These are phyloP conservation scores for Trypanosoma rangeli DNA, from an alignment of 208 protist genomes.

Conservation along the genomic window DNA sequence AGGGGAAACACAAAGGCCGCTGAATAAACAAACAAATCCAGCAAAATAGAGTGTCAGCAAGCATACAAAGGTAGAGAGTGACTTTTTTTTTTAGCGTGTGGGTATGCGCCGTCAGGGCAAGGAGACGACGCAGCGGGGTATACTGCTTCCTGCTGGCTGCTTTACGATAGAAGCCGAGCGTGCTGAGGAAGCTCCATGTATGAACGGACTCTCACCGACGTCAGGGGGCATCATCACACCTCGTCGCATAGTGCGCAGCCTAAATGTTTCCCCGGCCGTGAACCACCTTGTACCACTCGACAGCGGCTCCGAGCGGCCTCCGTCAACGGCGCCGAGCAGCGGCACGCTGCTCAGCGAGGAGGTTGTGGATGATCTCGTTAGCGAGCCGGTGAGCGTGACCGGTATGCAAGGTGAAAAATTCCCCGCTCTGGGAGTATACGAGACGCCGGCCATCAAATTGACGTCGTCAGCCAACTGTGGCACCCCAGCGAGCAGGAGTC, in stretches of 20 bases:
- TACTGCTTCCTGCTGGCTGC: background rate
- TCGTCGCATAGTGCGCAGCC: slow-evolving; percentile 58
- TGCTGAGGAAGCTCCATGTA: background rate
- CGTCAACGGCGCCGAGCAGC: slow-evolving; percentile 32
- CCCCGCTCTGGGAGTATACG: background rate
- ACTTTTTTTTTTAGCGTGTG: background rate
- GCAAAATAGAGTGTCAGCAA: no score
- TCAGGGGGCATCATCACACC: slow-evolving; percentile 28
- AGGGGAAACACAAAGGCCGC: no score
- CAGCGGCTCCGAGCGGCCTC: slow-evolving; percentile 21
- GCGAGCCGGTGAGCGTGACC: slow-evolving; percentile 47
- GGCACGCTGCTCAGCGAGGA: slow-evolving; percentile 52
- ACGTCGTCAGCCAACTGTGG: slow-evolving; percentile 7
- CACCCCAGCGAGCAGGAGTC: background rate
- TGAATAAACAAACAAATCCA: no score
- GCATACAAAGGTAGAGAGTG: no score
- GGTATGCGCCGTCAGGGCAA: slow-evolving; percentile 14
- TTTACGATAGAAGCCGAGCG: slow-evolving; percentile 8
- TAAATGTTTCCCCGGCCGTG: slow-evolving; percentile 38
- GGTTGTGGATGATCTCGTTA: slow-evolving; percentile 54
- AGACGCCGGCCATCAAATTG: slow-evolving; percentile 32
- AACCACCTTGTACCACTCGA: slow-evolving; percentile 73
- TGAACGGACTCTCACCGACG: slow-evolving; percentile 2
- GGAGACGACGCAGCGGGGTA: slow-evolving; percentile 1
- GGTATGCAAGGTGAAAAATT: background rate